Evolutionary conservation across 2,329 filamentous ascomycete genomes (phyloP), one percentile per base, ranked within the genome.

Genomic region (Fusarium nurragi): DNA sequence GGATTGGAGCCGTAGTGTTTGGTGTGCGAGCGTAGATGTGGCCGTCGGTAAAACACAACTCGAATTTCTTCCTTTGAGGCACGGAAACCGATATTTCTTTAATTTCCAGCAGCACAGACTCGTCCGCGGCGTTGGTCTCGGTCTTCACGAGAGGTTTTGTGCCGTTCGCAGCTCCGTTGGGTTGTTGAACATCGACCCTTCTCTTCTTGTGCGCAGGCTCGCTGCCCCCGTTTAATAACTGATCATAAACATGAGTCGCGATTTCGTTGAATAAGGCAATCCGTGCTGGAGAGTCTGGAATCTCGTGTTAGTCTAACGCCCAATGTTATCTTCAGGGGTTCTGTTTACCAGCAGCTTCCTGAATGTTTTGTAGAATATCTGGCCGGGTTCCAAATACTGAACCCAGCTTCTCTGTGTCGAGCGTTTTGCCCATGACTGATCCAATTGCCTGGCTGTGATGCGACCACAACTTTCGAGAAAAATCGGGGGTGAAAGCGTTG

Each of bases 51-150:
- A 90, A 84, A 74, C 85, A 88, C 10, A 90, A 74, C 64, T 87
- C 86, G 67, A 87, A 87, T 75, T 90, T 91, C 77, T 90, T 91
- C 63, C 88, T 81, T 76, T 88, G 86, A 0, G 88, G 88, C 5
- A 89, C 81, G 1, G 86, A 85, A n/a, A 90, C 80, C 0, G 87
- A 90, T 19, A 90, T 87, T 40, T 90, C 88, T 74, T 87, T 88
- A 58, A 90, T 80, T 64, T 85, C 84, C 18, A 90, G 78, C 23
- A 89, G 75, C 0, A 89, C 76, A 8, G 79, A 69, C 66, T 89
- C 86, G 7, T 79, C 76, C 3, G 78, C 77, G 1, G 83, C 79
- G 46, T 80, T 79, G 22, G 75, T 57, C 21, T 61, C 47, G 34
- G 44, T 30, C 64, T 64, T 49, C 50, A 60, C 67, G 40, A 68